These are phyloP conservation scores for Triglochin maritima DNA, from an alignment of 106 monocot species.

Conservation along the genomic window DNA sequence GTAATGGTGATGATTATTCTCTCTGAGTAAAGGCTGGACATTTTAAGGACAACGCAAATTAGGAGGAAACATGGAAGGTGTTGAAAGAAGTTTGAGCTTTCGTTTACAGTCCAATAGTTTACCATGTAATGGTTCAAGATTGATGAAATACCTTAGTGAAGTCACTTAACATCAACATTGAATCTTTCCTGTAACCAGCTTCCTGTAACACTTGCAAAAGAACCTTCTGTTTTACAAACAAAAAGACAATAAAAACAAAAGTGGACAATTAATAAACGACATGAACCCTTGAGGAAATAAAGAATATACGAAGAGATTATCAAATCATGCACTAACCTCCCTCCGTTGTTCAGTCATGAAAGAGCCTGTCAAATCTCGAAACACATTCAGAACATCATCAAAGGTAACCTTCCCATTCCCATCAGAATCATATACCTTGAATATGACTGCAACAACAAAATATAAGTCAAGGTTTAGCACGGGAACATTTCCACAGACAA, in stretches of 20 bases:
- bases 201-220: constrained; percentile 40
- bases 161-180: constrained; percentile 30
- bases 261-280: not conserved
- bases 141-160: constrained; percentile 38
- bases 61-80: not conserved
- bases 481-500: too few species aligned
- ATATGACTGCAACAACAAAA: constrained; percentile 41
- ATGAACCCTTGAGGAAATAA: not conserved
- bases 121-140: not conserved
- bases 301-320: not conserved
- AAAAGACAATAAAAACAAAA: not conserved
- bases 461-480: not conserved
- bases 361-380: constrained; percentile 48
- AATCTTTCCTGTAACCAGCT: constrained; percentile 41
- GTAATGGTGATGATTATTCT: not conserved
- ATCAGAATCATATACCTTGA: constrained; percentile 65
- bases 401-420: constrained; percentile 58
- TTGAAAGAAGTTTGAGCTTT: not conserved
- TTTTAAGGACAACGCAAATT: too few species aligned
- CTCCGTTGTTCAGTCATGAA: constrained; percentile 60
- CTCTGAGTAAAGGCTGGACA: too few species aligned
- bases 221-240: constrained; percentile 23
- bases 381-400: constrained; percentile 39
- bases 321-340: constrained; percentile 23
- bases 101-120: not conserved